Base-by-base conservation (phyloP, 139 green algal species). In the Ostreobium quekettii region DNA sequence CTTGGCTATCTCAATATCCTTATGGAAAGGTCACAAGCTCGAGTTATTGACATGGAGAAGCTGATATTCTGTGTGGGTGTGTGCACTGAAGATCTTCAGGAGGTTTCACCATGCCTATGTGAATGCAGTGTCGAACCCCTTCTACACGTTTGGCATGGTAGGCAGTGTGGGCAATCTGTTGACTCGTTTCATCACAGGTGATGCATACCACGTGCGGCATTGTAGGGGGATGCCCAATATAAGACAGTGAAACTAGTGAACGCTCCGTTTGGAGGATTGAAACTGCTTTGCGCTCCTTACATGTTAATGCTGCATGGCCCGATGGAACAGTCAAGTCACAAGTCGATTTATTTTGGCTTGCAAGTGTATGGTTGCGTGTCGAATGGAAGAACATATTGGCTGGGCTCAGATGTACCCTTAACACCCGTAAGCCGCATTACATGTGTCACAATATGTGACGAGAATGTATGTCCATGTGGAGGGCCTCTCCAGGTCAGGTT, bases 91-190 rank as follows among this genome's bases (percentile, higher is more conserved):
- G 86, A 82, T 95, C 7, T 87, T 94, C 67, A 71, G 71, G 56
- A 36, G 71, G 0, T 72, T 95, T 31, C 86, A 96, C 75, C 47
- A 64, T 24, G 78, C 83, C 28, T 95, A 88, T 63, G 81, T 90
- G 5, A 87, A 96, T 64, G 87, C 85, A 0, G 72, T 85, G 2
- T 91, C 76, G 26, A 94, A 96, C 71, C 90, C 89, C 0, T 95
- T 96, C 60, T 87, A 95, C 66, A 77, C 71, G 8, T 77, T 82
- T 35, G 83, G 84, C 22, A 68, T 38, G 36, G 61, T 68, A 28
- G n/a, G n/a, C n/a, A 57, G 61, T 53, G 42, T 26, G 15, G 11
- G 15, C 15, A 53, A 53, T 26, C 42, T 11, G 42, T 26, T 53
- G 15, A 53, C 11, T 53, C 42, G 19, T 53, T 19, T 11, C 11